A percentile compares a stretch with the other conserved stretches of the same genome.
These are phyloP conservation scores for Neospermospora avenae DNA, from an alignment of 2,329 filamentous ascomycete genomes.

Conservation along the genomic window DNA sequence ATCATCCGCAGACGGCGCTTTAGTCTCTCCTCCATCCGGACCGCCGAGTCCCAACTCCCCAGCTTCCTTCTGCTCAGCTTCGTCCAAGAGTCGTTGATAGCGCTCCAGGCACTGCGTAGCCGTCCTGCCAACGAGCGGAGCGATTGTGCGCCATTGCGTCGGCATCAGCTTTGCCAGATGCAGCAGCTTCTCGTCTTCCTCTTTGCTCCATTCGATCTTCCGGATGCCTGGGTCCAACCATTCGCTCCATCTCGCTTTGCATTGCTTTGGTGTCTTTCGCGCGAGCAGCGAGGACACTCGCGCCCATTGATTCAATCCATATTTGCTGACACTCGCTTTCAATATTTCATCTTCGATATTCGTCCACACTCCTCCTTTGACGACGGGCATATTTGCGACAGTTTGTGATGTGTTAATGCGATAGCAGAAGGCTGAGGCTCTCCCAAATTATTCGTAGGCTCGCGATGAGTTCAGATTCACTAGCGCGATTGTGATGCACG, in stretches of 20 bases:
- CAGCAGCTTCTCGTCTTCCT: slow-evolving; percentile 96
- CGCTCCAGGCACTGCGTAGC: slow-evolving; percentile 96
- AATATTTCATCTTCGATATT: slow-evolving; percentile 93
- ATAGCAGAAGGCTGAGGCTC: background rate
- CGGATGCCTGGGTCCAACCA: slow-evolving; percentile 98
- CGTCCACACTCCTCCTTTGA: slow-evolving; percentile 73
- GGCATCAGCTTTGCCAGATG: slow-evolving; percentile 98
- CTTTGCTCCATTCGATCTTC: slow-evolving; percentile 98
- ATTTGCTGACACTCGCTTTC: slow-evolving; percentile 84
- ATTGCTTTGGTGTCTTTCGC: slow-evolving; percentile 97
- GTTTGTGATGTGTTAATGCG: slow-evolving; percentile 5
- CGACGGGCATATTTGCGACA: slow-evolving; percentile 58
- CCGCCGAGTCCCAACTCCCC: slow-evolving; percentile 79
- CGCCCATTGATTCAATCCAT: slow-evolving; percentile 96
- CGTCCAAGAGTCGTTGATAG: slow-evolving; percentile 94
- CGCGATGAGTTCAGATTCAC: background rate
- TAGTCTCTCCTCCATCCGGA: slow-evolving; percentile 79
- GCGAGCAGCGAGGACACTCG: slow-evolving; percentile 95
- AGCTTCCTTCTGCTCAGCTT: slow-evolving; percentile 85
- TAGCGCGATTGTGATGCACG: too few relatives aligned
- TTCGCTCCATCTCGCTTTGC: slow-evolving; percentile 97
- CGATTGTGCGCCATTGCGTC: slow-evolving; percentile 98
- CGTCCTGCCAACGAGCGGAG: slow-evolving; percentile 91
- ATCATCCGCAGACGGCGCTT: slow-evolving; percentile 88
- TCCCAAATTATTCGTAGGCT: slow-evolving; percentile 5